phyloP scores from a whole-genome alignment of 2,329 filamentous ascomycete species.

The Beauveria rudraprayagi region DNA sequence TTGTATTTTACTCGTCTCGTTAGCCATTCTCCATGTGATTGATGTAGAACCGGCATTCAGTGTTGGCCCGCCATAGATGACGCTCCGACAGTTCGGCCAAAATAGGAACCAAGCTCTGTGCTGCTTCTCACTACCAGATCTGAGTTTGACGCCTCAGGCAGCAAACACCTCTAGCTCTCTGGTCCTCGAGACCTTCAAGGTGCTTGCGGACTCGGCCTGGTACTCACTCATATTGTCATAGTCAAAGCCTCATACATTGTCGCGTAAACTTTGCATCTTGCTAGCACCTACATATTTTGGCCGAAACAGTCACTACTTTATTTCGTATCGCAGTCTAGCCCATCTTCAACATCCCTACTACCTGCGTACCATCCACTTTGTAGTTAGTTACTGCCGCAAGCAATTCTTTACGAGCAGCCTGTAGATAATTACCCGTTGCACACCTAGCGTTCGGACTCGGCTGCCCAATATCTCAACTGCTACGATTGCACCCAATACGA shows the following conservation, averaged over 20 bases:
- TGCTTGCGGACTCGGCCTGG: too few species aligned
- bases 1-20: neutral
- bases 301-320: neutral
- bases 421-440: neutral
- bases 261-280: neutral
- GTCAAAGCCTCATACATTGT: too few species aligned
- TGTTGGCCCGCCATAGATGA: neutral
- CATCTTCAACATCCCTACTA: neutral
- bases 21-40: neutral
- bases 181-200: neutral
- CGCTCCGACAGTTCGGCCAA: neutral
- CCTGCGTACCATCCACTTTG: too few species aligned
- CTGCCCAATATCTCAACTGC: neutral
- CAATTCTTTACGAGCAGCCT: neutral
- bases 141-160: neutral
- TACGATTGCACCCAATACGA: neutral
- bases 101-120: neutral
- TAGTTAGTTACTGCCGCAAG: too few species aligned
- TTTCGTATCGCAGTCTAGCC: neutral
- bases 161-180: neutral
- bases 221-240: too few species aligned
- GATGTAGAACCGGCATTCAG: neutral
- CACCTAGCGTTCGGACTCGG: neutral
- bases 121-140: neutral
- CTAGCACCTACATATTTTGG: neutral